A percentile compares a stretch with the other conserved stretches of the same genome.
Evolutionary conservation across 2,329 filamentous ascomycete species (phyloP).

Genomic region (Cyphellophora attinorum): DNA sequence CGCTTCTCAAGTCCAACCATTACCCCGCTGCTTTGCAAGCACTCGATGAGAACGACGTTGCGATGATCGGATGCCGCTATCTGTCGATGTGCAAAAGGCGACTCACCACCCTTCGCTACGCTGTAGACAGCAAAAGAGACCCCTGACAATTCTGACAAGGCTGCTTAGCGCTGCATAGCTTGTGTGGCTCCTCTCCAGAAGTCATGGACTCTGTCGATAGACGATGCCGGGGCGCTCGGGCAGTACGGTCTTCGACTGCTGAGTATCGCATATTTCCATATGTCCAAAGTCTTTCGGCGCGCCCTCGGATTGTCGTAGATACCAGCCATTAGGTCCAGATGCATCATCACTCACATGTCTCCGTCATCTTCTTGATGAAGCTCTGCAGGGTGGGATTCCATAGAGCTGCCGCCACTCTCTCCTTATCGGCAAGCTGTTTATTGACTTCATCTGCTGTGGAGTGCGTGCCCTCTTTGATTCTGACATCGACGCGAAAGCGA

Average conservation of each 20-base stretch:
- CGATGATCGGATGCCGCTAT: no score
- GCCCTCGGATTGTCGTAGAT: neutral
- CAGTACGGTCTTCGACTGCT: neutral
- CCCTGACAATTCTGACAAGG: no score
- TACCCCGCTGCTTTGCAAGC: no score
- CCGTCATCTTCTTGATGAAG: slow-evolving; percentile 87
- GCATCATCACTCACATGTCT: slow-evolving; percentile 59
- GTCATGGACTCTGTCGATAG: no score
- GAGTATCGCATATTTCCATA: neutral
- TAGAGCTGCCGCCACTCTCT: slow-evolving; percentile 84
- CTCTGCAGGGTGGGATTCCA: slow-evolving; percentile 87
- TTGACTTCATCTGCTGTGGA: slow-evolving; percentile 91
- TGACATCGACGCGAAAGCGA: slow-evolving; percentile 83
- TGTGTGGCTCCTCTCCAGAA: no score
- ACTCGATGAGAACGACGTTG: no score
- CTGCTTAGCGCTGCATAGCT: no score
- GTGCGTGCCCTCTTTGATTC: slow-evolving; percentile 94
- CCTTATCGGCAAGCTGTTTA: slow-evolving; percentile 94
- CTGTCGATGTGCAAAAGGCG: no score
- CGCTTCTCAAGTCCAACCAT: no score
- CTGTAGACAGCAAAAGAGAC: no score
- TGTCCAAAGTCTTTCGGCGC: neutral
- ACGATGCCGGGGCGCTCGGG: neutral
- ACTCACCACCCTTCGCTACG: no score
- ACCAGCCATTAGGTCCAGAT: neutral